Evolutionary conservation across 371 early-diverging fungal species (phyloP), one percentile per base, ranked within the genome.

Genomic region (Nematocida minor): DNA sequence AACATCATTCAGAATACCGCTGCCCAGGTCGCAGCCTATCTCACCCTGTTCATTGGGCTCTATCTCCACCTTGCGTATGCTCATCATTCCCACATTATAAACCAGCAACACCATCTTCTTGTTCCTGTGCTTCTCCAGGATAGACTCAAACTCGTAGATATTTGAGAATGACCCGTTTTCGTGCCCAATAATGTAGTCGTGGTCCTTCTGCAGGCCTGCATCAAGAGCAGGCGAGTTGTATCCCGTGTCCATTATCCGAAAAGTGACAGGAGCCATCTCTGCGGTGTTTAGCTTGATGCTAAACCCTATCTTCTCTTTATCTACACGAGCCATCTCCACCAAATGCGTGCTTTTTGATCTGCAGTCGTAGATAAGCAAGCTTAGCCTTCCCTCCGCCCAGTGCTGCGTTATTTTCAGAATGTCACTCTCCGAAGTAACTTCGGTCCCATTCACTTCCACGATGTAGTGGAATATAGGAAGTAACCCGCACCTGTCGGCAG

Each of bases 391-490:
- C 18, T 51, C 18, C 53, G 67, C 67, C 83, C 83, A 82, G 11
- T 42, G 16, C 36, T 69, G 55, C 27, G 57, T 42, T 60, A 82
- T 77, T n/a, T 29, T 60, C 40, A 36, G 7, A 14, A 60, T 68
- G 60, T 82, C 83, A 25, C 55, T 54, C 49, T 69, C 64, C 27
- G 49, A 48, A 2, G 14, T 18, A 11, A 82, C 60, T 14, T 55
- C 22, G 36, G 67, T 46, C 25, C 67, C 63, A 51, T 80, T 80
- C 16, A 82, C 54, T 51, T 67, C 27, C 27, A 54, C 18, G 22
- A 82, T 79, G 11, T 68, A 80, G 44, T 82, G 79, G n/a, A 82
- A 57, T 32, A 80, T 68, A 27, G 83, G 83, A 55, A 82, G 55
- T 60, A 82, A 31, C 38, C 71, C 63, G 29, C 31, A 31, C 54